phyloP scores from a whole-genome alignment of 495 filamentous ascomycete genomes.

The Podospora australis region DNA sequence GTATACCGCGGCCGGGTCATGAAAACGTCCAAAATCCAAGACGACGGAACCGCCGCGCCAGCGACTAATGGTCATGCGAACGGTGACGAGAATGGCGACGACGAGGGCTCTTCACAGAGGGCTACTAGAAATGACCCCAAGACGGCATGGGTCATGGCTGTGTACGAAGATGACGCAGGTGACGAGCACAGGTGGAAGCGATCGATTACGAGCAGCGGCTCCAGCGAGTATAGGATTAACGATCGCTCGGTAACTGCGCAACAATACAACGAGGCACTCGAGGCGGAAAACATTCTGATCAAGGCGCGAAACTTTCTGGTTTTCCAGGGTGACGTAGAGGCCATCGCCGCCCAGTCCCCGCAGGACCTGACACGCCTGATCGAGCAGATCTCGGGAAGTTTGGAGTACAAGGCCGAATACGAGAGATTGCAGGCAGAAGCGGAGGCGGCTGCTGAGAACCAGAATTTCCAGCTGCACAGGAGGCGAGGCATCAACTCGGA shows the following conservation, averaged over 20 bases:
- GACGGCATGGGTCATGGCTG: conserved; percentile 97
- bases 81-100: conserved; percentile 48
- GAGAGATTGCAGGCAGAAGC: conserved; percentile 78
- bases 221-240: conserved; percentile 96
- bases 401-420: conserved; percentile 94
- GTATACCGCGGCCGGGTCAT: conserved; percentile 95
- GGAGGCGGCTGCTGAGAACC: conserved; percentile 81
- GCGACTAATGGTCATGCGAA: conserved; percentile 50
- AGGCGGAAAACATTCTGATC: conserved; percentile 93
- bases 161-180: conserved; percentile 95
- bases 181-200: conserved; percentile 96
- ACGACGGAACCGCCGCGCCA: conserved; percentile 64
- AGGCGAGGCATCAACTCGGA: conserved; percentile 94
- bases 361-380: conserved; percentile 91
- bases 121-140: conserved; percentile 66
- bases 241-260: conserved; percentile 79
- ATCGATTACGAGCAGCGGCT: conserved; percentile 78
- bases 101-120: conserved; percentile 51
- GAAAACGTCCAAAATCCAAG: conserved; percentile 82
- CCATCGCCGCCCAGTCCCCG: conserved; percentile 91
- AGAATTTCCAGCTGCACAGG: conserved; percentile 77
- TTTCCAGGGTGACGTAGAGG: conserved; percentile 96
- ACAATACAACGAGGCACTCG: conserved; percentile 89
- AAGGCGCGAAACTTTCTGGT: conserved; percentile 97
- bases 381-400: conserved; percentile 93